A percentile compares a stretch with the other conserved stretches of the same genome.
Evolutionary conservation across 2,329 filamentous ascomycete species (phyloP).

Genomic region (Botryotinia convoluta): DNA sequence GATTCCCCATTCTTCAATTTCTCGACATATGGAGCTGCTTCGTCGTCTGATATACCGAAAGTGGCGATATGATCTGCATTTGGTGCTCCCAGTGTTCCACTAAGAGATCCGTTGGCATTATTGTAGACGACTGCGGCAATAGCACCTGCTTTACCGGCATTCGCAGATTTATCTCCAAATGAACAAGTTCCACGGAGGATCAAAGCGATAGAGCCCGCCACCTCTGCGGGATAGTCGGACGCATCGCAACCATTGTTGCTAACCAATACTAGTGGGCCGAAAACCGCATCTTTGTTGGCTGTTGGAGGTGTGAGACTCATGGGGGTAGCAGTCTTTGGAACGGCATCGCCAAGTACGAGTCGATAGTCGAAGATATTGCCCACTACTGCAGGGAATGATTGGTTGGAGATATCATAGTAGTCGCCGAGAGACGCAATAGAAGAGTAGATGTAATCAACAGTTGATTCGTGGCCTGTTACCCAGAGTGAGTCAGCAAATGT

Average conservation of each 20-base stretch:
- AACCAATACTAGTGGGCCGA: slow-evolving; percentile 59
- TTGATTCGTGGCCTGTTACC: slow-evolving; percentile 57
- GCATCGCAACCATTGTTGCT: slow-evolving; percentile 60
- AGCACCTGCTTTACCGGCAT: slow-evolving; percentile 68
- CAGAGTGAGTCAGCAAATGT: slow-evolving; percentile 25
- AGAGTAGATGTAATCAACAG: slow-evolving; percentile 60
- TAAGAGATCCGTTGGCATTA: slow-evolving; percentile 49
- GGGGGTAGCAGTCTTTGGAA: slow-evolving; percentile 50
- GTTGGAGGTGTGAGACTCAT: slow-evolving; percentile 69
- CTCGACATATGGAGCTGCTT: slow-evolving; percentile 55
- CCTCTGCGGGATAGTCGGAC: slow-evolving; percentile 59
- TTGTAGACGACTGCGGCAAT: slow-evolving; percentile 68
- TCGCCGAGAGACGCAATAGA: slow-evolving; percentile 53
- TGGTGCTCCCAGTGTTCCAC: slow-evolving; percentile 67
- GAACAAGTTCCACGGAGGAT: slow-evolving; percentile 67
- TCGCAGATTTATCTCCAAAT: slow-evolving; percentile 68
- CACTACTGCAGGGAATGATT: slow-evolving; percentile 61
- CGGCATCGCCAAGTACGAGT: slow-evolving; percentile 53
- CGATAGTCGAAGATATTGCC: slow-evolving; percentile 59
- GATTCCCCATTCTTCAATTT: slow-evolving; percentile 51
- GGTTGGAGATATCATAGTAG: slow-evolving; percentile 62
- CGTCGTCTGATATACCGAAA: slow-evolving; percentile 60
- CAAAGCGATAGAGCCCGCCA: slow-evolving; percentile 65
- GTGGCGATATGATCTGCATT: slow-evolving; percentile 61
- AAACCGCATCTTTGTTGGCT: slow-evolving; percentile 55